These are phyloP conservation scores for Rhexocercosporidium sp. DNA, from an alignment of 2,329 filamentous ascomycete species.

Conservation along the genomic window DNA sequence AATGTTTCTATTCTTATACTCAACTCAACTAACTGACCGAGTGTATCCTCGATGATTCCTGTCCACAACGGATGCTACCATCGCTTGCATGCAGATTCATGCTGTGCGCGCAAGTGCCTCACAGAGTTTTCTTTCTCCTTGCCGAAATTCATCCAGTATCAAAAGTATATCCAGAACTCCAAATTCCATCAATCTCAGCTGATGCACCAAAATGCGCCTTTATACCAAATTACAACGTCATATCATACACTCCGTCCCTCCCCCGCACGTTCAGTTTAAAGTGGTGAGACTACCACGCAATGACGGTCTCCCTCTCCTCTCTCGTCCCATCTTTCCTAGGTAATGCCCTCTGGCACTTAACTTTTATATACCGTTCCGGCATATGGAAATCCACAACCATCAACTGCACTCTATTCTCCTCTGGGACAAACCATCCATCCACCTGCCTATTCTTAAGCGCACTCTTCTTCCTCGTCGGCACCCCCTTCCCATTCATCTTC, in stretches of 20 bases:
- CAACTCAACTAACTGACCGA: neutral
- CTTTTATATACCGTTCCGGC: conserved; percentile 36
- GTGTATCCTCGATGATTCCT: neutral
- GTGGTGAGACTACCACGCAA: conserved; percentile 36
- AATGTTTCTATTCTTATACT: neutral
- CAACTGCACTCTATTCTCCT: conserved; percentile 36
- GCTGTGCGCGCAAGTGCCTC: neutral
- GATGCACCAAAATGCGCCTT: neutral
- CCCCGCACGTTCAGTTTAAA: neutral
- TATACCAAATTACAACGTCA: neutral
- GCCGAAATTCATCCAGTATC: neutral
- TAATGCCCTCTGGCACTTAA: conserved; percentile 33
- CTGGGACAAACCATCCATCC: conserved; percentile 32
- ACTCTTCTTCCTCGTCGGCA: neutral
- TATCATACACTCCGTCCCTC: neutral
- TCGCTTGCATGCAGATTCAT: neutral
- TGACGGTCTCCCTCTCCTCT: conserved; percentile 35
- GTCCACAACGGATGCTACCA: neutral
- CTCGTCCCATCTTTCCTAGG: conserved; percentile 31
- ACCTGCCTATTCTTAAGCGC: neutral
- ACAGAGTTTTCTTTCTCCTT: neutral
- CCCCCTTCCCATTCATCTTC: neutral
- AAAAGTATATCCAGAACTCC: neutral
- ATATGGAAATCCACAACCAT: conserved; percentile 37
- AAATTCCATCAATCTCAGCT: neutral